phyloP scores from a whole-genome alignment of 139 green algal species.

The Marvania coccoides region DNA sequence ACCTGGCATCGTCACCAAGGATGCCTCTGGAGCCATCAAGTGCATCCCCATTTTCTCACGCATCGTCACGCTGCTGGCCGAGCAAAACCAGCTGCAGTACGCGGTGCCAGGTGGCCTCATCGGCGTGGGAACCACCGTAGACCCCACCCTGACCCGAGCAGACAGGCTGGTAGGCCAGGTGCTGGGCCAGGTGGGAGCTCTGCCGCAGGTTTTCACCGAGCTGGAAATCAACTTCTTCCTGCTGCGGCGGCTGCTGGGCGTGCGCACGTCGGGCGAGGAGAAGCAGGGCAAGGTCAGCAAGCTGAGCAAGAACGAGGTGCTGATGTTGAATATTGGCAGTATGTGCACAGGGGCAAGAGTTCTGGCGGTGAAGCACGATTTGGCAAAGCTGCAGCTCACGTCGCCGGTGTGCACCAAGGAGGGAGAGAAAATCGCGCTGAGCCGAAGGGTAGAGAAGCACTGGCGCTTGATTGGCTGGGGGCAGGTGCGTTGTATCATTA shows the following conservation, averaged over 20 bases:
- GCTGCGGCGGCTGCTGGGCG: slow-evolving; percentile 90
- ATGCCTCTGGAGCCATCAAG: slow-evolving; percentile 76
- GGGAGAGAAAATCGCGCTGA: slow-evolving; percentile 97
- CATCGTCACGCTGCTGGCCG: slow-evolving; percentile 95
- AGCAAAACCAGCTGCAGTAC: slow-evolving; percentile 95
- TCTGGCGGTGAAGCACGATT: slow-evolving; percentile 92
- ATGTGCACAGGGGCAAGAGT: slow-evolving; percentile 98
- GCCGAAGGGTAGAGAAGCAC: slow-evolving; percentile 93
- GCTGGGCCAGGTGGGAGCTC: slow-evolving; percentile 84
- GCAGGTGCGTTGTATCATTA: too few species aligned
- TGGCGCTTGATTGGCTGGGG: slow-evolving; percentile 98
- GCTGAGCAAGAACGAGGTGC: slow-evolving; percentile 94
- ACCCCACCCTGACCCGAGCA: slow-evolving; percentile 95
- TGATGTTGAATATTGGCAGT: slow-evolving; percentile 99
- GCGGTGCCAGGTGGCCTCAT: slow-evolving; percentile 97
- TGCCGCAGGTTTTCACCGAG: slow-evolving; percentile 96
- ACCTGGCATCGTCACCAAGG: slow-evolving; percentile 96
- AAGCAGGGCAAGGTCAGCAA: slow-evolving; percentile 95
- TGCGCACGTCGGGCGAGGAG: slow-evolving; percentile 80
- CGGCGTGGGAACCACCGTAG: slow-evolving; percentile 96
- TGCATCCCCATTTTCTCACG: slow-evolving; percentile 94
- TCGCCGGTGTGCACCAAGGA: slow-evolving; percentile 97
- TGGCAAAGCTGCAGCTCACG: slow-evolving; percentile 98
- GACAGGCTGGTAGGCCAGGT: slow-evolving; percentile 97
- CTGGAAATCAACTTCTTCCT: slow-evolving; percentile 99